These are phyloP conservation scores for Pseudocercospora fuligena DNA, from an alignment of 2,329 filamentous ascomycete genomes.

Conservation along the genomic window DNA sequence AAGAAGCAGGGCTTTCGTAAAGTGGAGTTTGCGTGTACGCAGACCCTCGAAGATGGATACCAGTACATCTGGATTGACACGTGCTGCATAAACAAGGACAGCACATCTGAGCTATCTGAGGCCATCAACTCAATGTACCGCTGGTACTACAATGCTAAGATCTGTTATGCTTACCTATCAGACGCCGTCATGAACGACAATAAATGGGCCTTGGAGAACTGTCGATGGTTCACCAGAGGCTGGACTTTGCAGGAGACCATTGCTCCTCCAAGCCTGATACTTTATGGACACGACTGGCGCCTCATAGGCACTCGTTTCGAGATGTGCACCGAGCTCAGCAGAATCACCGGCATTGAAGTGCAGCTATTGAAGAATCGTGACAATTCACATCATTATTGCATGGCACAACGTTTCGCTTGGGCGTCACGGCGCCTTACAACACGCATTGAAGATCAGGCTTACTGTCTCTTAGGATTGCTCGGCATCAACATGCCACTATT, in stretches of 20 bases:
- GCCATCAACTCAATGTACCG: conserved; percentile 30
- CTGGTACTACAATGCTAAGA: conserved; percentile 24
- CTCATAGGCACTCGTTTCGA: not conserved
- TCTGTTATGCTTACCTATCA: conserved; percentile 25
- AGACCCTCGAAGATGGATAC: conserved; percentile 20
- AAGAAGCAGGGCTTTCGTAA: conserved; percentile 20
- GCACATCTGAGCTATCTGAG: conserved; percentile 18
- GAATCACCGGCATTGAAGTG: not conserved
- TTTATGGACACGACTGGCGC: not conserved
- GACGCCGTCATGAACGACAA: not conserved
- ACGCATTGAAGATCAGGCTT: conserved; percentile 48
- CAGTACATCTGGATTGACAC: conserved; percentile 31
- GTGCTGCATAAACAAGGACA: conserved; percentile 27
- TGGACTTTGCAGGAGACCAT: conserved; percentile 12
- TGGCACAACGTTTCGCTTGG: conserved; percentile 9
- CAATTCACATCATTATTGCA: not conserved
- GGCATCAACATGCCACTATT: conserved; percentile 50
- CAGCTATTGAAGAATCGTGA: not conserved
- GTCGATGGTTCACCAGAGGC: conserved; percentile 1
- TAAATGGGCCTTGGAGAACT: not conserved
- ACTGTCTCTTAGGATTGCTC: conserved; percentile 52
- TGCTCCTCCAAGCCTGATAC: not conserved
- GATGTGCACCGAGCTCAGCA: not conserved
- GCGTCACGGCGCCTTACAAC: conserved; percentile 16
- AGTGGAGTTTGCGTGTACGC: conserved; percentile 17